Evolutionary conservation across 257 asterid genomes (phyloP).

Genomic region (Solanum sitiens): DNA sequence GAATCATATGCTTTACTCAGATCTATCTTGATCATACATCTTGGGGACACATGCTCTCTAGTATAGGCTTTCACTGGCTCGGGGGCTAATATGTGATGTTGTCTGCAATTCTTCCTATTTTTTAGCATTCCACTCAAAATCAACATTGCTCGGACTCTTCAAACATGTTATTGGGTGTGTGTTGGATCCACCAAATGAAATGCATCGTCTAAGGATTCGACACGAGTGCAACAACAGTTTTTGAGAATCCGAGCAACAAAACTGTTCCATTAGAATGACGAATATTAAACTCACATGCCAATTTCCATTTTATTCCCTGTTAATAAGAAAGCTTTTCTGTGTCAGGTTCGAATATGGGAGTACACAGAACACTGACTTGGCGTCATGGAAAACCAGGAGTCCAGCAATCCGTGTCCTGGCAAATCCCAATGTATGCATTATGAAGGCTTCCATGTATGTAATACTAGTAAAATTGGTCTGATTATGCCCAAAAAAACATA

Average conservation of each 20-base stretch:
- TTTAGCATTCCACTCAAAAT: neutral
- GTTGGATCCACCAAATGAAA: neutral
- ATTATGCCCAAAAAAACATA: slow-evolving; percentile 11
- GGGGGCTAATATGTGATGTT: neutral
- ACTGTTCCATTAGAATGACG: neutral
- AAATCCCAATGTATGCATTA: slow-evolving; percentile 73
- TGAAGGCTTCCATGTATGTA: slow-evolving; percentile 25
- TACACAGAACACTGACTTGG: slow-evolving; percentile 14
- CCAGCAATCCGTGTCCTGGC: slow-evolving; percentile 51
- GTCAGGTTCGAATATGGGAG: slow-evolving; percentile 32
- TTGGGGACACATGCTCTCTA: neutral
- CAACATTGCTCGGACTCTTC: neutral
- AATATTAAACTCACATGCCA: neutral
- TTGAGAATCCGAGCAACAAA: neutral
- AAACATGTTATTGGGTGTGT: neutral
- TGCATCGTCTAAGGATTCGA: neutral
- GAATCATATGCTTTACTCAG: neutral
- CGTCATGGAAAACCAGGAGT: slow-evolving; percentile 29
- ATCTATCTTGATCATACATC: neutral
- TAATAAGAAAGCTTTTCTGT: neutral
- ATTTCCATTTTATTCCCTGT: neutral
- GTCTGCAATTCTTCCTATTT: neutral
- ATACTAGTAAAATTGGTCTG: slow-evolving; percentile 21
- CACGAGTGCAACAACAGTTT: neutral
- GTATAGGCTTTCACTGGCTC: neutral